Evolutionary conservation across 2,329 filamentous ascomycete genomes (phyloP).

Genomic region (Arachnomyces sp.): DNA sequence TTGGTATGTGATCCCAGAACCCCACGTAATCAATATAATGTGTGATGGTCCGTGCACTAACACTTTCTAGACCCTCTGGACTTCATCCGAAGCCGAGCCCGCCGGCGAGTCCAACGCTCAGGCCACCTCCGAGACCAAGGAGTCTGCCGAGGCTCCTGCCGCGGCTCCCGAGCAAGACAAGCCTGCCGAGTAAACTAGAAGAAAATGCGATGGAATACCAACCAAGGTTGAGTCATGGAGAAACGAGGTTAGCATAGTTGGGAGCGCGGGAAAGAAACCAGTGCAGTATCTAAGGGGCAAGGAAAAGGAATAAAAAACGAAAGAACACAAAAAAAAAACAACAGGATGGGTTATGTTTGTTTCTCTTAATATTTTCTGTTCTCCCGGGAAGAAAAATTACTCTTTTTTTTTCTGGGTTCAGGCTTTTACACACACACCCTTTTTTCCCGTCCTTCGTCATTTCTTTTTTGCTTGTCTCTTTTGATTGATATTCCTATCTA

Average conservation of each 20-base stretch:
- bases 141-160: conserved; percentile 29
- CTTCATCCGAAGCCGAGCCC: conserved; percentile 92
- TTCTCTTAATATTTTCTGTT: conserved; percentile 5
- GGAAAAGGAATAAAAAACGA: conserved; percentile 7
- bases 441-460: too few relatives aligned
- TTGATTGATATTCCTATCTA: too few relatives aligned
- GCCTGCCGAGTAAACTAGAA: conserved; percentile 35
- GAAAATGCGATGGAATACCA: conserved; percentile 21
- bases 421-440: too few relatives aligned
- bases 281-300: conserved; percentile 2
- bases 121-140: conserved; percentile 29
- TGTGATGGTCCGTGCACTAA: conserved; percentile 20
- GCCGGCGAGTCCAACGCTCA: conserved; percentile 44
- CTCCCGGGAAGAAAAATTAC: neutral
- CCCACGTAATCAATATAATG: neutral
- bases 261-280: conserved; percentile 8
- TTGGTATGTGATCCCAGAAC: conserved; percentile 50
- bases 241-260: neutral
- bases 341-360: conserved; percentile 2
- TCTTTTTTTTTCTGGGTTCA: neutral
- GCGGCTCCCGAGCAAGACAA: conserved; percentile 25
- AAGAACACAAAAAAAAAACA: conserved; percentile 13
- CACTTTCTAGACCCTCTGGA: conserved; percentile 79
- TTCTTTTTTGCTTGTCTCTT: too few relatives aligned
- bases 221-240: too few relatives aligned